Conservation (phyloP, 2,329 filamentous ascomycete genomes). For the Alternaria longipes region DNA sequence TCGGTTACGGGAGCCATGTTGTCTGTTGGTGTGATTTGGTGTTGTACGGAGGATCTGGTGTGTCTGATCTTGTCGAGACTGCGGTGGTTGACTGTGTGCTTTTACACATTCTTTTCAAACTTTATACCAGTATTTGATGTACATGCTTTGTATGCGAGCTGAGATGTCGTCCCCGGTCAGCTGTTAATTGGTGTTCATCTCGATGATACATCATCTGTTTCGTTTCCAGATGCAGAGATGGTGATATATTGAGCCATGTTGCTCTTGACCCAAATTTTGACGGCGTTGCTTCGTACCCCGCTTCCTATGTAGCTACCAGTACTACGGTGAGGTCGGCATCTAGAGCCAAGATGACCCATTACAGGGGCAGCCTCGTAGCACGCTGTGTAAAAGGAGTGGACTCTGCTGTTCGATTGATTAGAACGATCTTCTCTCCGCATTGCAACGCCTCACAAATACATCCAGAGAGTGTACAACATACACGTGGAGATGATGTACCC, state of each 20-base stretch:
- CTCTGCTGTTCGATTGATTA: not conserved
- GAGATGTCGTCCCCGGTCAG: not conserved
- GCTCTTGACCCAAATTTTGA: not conserved
- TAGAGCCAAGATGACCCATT: not conserved
- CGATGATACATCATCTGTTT: constrained; percentile 3
- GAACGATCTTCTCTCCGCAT: not conserved
- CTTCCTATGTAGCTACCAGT: not conserved
- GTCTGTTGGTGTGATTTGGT: not conserved
- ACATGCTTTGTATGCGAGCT: not conserved
- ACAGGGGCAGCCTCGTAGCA: not conserved
- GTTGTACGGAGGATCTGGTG: not conserved
- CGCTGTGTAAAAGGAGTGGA: not conserved
- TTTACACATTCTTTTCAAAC: not conserved
- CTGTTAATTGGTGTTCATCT: constrained; percentile 6
- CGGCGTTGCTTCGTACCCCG: not conserved
- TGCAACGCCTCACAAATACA: not conserved
- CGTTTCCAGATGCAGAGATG: not conserved
- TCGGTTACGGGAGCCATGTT: constrained; percentile 39
- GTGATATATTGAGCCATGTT: constrained; percentile 4
- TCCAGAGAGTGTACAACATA: not conserved
- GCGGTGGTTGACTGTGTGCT: not conserved
- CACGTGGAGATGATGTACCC: not conserved
- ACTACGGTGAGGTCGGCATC: not conserved
- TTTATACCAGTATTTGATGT: not conserved
- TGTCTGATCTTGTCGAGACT: not conserved